Conservation (phyloP, 116 monocot species). For the Phalaenopsis hybrid region DNA sequence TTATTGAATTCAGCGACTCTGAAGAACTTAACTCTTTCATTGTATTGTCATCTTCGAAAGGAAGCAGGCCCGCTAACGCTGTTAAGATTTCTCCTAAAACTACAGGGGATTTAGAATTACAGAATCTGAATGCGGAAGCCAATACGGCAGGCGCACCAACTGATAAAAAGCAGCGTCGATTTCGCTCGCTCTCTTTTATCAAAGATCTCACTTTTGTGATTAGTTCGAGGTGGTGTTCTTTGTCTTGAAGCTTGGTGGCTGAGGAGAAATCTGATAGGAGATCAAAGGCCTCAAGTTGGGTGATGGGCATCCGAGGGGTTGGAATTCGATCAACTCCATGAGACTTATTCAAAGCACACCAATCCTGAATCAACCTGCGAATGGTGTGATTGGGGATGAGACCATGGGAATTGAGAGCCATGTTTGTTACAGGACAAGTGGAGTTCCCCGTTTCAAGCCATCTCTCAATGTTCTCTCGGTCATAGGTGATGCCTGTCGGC, state of each 20-base stretch:
- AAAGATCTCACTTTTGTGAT: conserved; percentile 14
- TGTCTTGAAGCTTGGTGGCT: background rate
- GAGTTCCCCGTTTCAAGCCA: conserved; percentile 44
- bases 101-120: background rate
- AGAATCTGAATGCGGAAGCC: conserved; percentile 18
- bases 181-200: conserved; percentile 42
- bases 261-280: conserved; percentile 21
- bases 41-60: conserved; percentile 28
- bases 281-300: conserved; percentile 13
- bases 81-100: conserved; percentile 13
- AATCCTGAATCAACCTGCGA: conserved; percentile 44
- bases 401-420: background rate
- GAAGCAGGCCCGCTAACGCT: conserved; percentile 19
- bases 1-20: background rate
- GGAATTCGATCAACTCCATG: conserved; percentile 40
- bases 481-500: conserved; percentile 70
- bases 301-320: conserved; percentile 34
- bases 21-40: background rate
- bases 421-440: conserved; percentile 51
- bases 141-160: conserved; percentile 15
- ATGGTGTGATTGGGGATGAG: conserved; percentile 61
- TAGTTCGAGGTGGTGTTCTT: conserved; percentile 3
- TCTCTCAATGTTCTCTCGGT: conserved; percentile 56
- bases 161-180: conserved; percentile 20
- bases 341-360: conserved; percentile 32